Base-by-base conservation (phyloP, 2,329 filamentous ascomycete species). In the Colletotrichum viniferum region DNA sequence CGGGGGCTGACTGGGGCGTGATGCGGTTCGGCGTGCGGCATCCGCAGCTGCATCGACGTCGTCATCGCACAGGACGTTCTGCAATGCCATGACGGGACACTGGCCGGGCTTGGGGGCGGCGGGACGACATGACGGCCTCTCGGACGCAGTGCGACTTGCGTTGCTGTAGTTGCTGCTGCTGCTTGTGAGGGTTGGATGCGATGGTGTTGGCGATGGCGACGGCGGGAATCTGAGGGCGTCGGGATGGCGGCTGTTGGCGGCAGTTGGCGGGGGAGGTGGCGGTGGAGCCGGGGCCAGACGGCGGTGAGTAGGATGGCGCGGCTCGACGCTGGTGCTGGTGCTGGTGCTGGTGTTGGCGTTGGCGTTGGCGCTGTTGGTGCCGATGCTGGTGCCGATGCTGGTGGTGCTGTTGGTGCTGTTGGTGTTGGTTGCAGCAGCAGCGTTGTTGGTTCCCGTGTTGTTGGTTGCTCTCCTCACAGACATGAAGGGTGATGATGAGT, bases 21-120 rank as follows among this genome's bases (percentile, higher is more conserved):
- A 67, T 34, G 64, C 65, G 24, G 32, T 30, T 21, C 64, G 58
- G 58, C 52, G 64, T 10, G 60, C 48, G 18, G 63, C 72, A 28
- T 74, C 72, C 43, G 65, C 24, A 58, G n/a, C 65, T 38, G 67
- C 56, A 26, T 62, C 56, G 21, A 28, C 34, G 18, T 43, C 56
- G 12, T 69, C 36, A 61, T 76, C 64, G 64, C 73, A 76, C 73
- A 76, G 70, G 16, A 76, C 73, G 36, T 76, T 76, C 64, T 76
- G 73, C 34, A 76, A 28, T 48, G 70, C 73, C 73, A 76, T 76
- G 69, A 76, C 73, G 56, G 73, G 71, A 26, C 73, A 76, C 21
- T 62, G 64, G 73, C 43, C 58, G 56, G 69, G 63, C 48, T 73
- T 73, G 32, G 73, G 43, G 24, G 66, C 43, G 43, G 71, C 43